Base-by-base conservation (phyloP, 164 flowering plant genomes). In the Pachysandra terminalis region DNA sequence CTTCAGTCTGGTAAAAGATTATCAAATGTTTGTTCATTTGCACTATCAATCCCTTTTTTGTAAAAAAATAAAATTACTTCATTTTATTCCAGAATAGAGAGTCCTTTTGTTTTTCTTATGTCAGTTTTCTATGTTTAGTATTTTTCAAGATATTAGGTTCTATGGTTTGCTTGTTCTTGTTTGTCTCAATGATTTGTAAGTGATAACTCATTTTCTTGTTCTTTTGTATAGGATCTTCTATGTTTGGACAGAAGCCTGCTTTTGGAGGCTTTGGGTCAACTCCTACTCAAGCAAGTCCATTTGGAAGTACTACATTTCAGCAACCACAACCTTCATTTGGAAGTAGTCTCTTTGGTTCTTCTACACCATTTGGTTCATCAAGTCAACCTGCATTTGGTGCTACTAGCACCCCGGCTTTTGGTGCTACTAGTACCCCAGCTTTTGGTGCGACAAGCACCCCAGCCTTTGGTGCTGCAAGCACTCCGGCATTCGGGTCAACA, bases 191-290 rank as follows among this genome's bases (percentile, higher is more conserved):
- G 52, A 17, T 3, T 7, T 32, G n/a, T n/a, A n/a, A 32, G 5
- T 32, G 37, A n/a, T 16, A 59, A 61, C 17, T 26, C 40, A 35
- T 13, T 65, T 64, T 57, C 48, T n/a, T 37, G 54, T 60, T 25
- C 64, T 25, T 28, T 26, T 51, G 25, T 21, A 40, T 51, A 90
- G 98, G 92, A 32, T 81, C 94, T 28, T 87, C 94, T 71, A 65
- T 70, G 5, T 92, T 90, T 80, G 96, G 94, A 56, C 92, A 86
- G 80, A 88, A 88, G 77, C 90, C 97, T 70, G 80, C 85, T 55
- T 92, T 90, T 80, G 98, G 98, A 69, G 91, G 85, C 12, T 92
- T 92, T 85, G 97, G 96, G 51, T 82, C 97, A 54, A 80, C 81
- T 53, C 76, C 90, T 37, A 76, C 85, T 73, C 97, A 83, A 74